Evolutionary conservation across 805 yeast genomes (phyloP).

Genomic region (Starmera dryadoides): DNA sequence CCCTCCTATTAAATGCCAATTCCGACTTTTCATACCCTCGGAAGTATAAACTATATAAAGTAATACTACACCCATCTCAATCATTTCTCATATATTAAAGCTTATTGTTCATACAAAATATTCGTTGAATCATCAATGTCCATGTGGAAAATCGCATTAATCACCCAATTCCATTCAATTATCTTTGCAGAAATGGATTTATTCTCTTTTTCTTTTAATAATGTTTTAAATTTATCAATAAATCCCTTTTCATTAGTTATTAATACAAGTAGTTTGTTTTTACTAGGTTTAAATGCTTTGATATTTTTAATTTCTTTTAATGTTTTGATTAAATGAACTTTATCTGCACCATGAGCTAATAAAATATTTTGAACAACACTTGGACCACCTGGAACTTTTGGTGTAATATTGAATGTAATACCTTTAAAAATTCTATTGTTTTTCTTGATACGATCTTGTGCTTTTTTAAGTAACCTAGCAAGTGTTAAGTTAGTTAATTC

Average conservation of each 20-base stretch:
- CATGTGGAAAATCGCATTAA: conserved; percentile 45
- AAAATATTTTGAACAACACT: conserved; percentile 50
- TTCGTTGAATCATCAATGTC: conserved; percentile 12
- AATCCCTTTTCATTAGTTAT: conserved; percentile 29
- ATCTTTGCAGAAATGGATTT: conserved; percentile 21
- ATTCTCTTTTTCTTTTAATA: conserved; percentile 13
- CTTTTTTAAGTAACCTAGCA: conserved; percentile 7
- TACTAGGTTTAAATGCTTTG: conserved; percentile 10
- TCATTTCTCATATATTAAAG: too few species aligned
- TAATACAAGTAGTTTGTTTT: conserved; percentile 14
- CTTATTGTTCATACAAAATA: conserved; percentile 2
- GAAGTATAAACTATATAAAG: not conserved
- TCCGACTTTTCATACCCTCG: not conserved
- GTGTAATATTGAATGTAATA: conserved; percentile 45
- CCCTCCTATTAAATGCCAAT: not conserved
- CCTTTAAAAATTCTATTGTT: conserved; percentile 37
- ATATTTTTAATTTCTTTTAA: conserved; percentile 16
- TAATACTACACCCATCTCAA: too few species aligned
- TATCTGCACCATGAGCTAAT: conserved; percentile 47
- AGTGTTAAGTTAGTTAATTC: conserved; percentile 21
- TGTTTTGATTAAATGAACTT: conserved; percentile 21
- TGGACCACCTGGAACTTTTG: conserved; percentile 54
- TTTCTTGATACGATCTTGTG: conserved; percentile 4
- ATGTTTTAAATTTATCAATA: conserved; percentile 21
- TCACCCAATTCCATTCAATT: conserved; percentile 63